Conservation (phyloP, 768 basidiomycete species). For the Tephrocybe rancida region DNA sequence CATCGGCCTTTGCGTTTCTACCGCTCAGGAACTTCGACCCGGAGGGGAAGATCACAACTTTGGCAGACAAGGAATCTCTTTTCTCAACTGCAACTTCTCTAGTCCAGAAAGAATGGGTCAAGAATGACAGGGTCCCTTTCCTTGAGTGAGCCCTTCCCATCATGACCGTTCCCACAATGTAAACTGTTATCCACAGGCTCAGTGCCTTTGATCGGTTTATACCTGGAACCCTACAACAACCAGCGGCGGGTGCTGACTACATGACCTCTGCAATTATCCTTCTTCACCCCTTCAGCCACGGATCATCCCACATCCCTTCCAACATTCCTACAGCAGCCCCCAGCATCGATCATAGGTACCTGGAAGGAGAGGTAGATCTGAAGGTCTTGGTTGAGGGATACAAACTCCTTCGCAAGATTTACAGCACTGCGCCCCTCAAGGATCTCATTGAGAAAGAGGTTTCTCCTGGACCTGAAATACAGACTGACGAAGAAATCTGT, state of each 20-base stretch:
- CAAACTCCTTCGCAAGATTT: conserved; percentile 18
- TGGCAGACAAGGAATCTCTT: neutral
- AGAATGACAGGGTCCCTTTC: neutral
- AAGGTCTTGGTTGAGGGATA: conserved; percentile 23
- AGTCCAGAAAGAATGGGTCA: neutral
- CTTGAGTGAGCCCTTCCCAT: neutral
- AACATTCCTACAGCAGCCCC: conserved; percentile 17
- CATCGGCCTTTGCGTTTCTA: neutral
- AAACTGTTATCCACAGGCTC: neutral
- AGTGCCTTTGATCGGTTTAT: neutral
- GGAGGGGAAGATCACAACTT: neutral
- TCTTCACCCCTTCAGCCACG: conserved; percentile 40
- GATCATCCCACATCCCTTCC: conserved; percentile 33
- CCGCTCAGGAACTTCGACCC: neutral
- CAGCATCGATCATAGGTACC: conserved; percentile 17
- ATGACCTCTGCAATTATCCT: conserved; percentile 21
- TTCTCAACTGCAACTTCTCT: neutral
- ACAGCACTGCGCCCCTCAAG: neutral
- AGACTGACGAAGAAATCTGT: neutral
- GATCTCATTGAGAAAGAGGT: neutral
- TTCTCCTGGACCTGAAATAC: neutral
- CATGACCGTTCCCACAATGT: no score
- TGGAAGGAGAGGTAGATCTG: conserved; percentile 23
- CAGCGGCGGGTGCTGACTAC: conserved; percentile 23
- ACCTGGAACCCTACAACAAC: neutral